Evolutionary conservation across 2,329 filamentous ascomycete genomes (phyloP), one percentile per base, ranked within the genome.

Genomic region (Alternaria solani): DNA sequence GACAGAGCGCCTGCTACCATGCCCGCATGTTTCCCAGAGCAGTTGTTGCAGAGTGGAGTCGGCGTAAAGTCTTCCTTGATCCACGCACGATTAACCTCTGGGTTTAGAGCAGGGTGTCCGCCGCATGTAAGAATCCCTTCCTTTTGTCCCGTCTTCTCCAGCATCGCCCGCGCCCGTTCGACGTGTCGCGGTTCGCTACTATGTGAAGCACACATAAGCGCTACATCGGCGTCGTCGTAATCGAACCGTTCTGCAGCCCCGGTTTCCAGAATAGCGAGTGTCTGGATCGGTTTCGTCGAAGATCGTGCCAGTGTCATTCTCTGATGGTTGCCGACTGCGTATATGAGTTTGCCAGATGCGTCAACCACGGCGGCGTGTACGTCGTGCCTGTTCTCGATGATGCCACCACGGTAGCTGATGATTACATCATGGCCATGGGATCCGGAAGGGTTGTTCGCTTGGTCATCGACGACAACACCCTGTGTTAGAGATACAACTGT

Each of bases 11-110:
- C 83, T 1, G 78, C 81, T 23, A 84, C 65, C 81, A 84, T 84
- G 1, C 79, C 82, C 3, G 73, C 79, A 62, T 85, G 82, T 41
- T 85, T 85, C 1, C 82, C 83, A 0, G 82, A 84, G 61, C 82
- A 85, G 58, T 84, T 83, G 52, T 80, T 84, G 49, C 73, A 78
- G 0, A 83, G 67, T 0, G 71, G 70, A 0, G 77, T 80, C 0
- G 82, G 81, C 0, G 57, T 67, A 44, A 78, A 80, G 2, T 73
- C 81, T 0, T 53, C 53, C 54, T 72, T 79, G 48, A 81, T 78
- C 82, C 82, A 84, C 0, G 47, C 59, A 0, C 68, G 67, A 56
- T 82, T 79, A 5, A 83, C 74, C 11, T 23, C 16, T 16, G 51
- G 36, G 12, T 41, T 53, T 16, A 23, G 18, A 23, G 51, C 51